A percentile compares a stretch with the other conserved stretches of the same genome.
Evolutionary conservation across 805 yeast genomes (phyloP).

Genomic region (Hanseniaspora lindneri): DNA sequence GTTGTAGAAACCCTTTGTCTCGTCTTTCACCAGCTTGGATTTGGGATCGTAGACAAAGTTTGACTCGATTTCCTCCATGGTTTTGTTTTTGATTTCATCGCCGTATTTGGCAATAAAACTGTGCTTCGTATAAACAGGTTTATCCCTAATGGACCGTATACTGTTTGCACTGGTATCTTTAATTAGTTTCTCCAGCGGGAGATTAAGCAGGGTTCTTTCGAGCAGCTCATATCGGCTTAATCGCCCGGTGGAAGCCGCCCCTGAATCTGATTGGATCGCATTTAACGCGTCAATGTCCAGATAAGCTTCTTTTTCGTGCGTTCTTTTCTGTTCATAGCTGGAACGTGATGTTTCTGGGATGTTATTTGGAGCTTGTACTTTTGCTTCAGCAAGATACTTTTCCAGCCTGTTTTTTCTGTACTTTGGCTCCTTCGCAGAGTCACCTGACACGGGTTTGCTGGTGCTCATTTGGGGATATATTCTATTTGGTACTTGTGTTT

Average conservation of each 20-base stretch:
- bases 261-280: background rate
- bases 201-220: slow-evolving; percentile 3
- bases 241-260: background rate
- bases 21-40: slow-evolving; percentile 32
- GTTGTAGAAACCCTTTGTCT: slow-evolving; percentile 28
- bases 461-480: background rate
- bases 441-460: background rate
- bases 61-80: slow-evolving; percentile 28
- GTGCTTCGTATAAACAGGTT: slow-evolving; percentile 50
- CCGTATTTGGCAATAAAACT: slow-evolving; percentile 30
- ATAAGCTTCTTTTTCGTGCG: slow-evolving; percentile 14
- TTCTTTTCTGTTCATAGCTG: slow-evolving; percentile 11
- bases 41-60: slow-evolving; percentile 45
- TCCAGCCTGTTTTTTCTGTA: slow-evolving; percentile 12
- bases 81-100: slow-evolving; percentile 29
- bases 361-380: background rate
- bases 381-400: background rate
- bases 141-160: slow-evolving; percentile 60
- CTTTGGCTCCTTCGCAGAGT: background rate
- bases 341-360: slow-evolving; percentile 21
- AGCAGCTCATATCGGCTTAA: slow-evolving; percentile 5
- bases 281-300: slow-evolving; percentile 19
- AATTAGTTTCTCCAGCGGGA: slow-evolving; percentile 22
- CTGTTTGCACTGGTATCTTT: slow-evolving; percentile 27
- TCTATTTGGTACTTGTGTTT: no score